Conservation (phyloP, 129 eudicot species). For the Flaveria linearis region DNA sequence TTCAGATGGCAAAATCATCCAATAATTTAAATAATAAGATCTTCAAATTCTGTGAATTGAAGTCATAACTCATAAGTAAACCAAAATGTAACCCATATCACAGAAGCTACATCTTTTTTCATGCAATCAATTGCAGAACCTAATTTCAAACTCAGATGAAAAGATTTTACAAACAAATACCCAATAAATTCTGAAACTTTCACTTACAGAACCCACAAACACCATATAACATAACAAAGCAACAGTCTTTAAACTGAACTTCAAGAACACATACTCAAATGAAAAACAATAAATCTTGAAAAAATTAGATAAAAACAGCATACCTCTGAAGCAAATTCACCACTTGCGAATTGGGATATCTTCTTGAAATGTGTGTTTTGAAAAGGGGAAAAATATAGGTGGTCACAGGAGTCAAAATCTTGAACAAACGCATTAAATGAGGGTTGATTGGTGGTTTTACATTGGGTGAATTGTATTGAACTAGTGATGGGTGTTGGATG, state of each 20-base stretch:
- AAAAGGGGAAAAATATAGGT: conserved; percentile 15
- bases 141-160: neutral
- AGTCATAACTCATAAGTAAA: neutral
- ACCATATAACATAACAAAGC: conserved; percentile 5
- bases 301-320: conserved; percentile 5
- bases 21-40: neutral
- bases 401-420: conserved; percentile 8
- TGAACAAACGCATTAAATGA: conserved; percentile 11
- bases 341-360: conserved; percentile 9
- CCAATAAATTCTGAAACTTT: conserved; percentile 16
- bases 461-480: neutral
- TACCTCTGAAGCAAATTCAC: conserved; percentile 13
- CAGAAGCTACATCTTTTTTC: neutral
- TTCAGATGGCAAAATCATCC: neutral
- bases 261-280: conserved; percentile 7
- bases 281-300: neutral
- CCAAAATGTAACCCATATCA: conserved; percentile 9
- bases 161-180: neutral
- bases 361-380: conserved; percentile 14
- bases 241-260: conserved; percentile 1
- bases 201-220: neutral
- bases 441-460: conserved; percentile 25
- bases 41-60: neutral
- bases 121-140: neutral
- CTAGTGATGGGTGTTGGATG: conserved; percentile 13